Percentiles rank a stretch among this genome's conserved stretches.
phyloP scores from a whole-genome alignment of 495 filamentous ascomycete species.

The Antarctomyces pellizariae region DNA sequence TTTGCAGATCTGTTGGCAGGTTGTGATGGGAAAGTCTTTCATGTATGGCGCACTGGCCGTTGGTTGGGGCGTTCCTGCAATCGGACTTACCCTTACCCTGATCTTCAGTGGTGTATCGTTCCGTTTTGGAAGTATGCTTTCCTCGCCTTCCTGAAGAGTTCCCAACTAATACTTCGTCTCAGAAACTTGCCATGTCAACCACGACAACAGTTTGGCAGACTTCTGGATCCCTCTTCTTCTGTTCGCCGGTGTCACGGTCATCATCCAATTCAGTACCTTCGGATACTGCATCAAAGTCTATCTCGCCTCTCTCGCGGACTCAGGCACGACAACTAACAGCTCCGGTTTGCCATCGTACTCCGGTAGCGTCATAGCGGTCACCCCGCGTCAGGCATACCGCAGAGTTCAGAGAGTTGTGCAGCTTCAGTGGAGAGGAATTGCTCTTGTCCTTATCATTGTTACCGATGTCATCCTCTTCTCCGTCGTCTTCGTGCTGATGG shows the following conservation, averaged over 20 bases:
- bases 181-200: conserved; percentile 88
- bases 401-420: conserved; percentile 68
- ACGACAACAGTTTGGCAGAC: conserved; percentile 48
- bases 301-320: conserved; percentile 57
- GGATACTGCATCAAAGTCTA: conserved; percentile 91
- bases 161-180: neutral
- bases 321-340: conserved; percentile 39
- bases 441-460: conserved; percentile 67
- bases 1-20: conserved; percentile 93
- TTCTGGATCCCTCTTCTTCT: conserved; percentile 82
- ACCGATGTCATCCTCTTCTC: conserved; percentile 81
- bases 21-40: conserved; percentile 68
- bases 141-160: neutral
- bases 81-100: conserved; percentile 50
- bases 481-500: conserved; percentile 67
- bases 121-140: conserved; percentile 39
- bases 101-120: conserved; percentile 81
- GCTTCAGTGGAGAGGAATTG: conserved; percentile 83
- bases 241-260: conserved; percentile 50
- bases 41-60: conserved; percentile 64
- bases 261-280: conserved; percentile 70
- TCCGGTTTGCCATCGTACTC: conserved; percentile 59
- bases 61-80: conserved; percentile 63
- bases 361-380: conserved; percentile 57
- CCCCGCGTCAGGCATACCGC: conserved; percentile 69